phyloP scores from a whole-genome alignment of 2,329 filamentous ascomycete species.

The Geoglossum cookeanum region DNA sequence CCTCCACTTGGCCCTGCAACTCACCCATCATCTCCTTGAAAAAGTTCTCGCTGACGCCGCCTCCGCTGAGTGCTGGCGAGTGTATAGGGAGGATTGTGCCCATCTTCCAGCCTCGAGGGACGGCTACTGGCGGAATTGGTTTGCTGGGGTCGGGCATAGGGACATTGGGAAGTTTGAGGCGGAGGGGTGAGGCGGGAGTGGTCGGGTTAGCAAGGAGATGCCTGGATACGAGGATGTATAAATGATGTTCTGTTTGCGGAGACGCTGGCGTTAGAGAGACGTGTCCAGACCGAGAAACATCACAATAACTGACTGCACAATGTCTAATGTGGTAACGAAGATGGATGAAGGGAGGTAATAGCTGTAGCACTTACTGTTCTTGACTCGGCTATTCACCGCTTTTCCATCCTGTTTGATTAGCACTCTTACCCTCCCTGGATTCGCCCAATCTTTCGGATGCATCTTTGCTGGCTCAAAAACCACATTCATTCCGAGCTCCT shows the following conservation, averaged over 20 bases:
- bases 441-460: constrained; percentile 95
- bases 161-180: constrained; percentile 54
- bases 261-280: neutral
- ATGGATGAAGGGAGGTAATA: neutral
- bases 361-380: constrained; percentile 36
- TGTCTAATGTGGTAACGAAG: neutral
- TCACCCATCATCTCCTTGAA: constrained; percentile 95
- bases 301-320: neutral
- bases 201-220: constrained; percentile 66
- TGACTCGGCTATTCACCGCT: constrained; percentile 31
- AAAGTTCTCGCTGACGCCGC: constrained; percentile 84
- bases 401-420: constrained; percentile 43
- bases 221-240: constrained; percentile 61
- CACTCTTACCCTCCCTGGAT: constrained; percentile 77
- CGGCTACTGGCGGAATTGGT: constrained; percentile 49
- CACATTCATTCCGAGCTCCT: constrained; percentile 47
- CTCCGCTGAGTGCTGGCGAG: constrained; percentile 75
- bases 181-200: constrained; percentile 48
- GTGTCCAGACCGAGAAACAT: neutral
- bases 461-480: constrained; percentile 81
- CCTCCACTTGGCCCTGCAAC: constrained; percentile 40
- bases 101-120: constrained; percentile 85
- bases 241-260: constrained; percentile 51
- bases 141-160: constrained; percentile 44
- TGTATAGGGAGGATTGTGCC: constrained; percentile 67